Percentiles rank a stretch among this genome's conserved stretches.
phyloP scores from a whole-genome alignment of 2,329 filamentous ascomycete species.

The Colletotrichum gigasporum region DNA sequence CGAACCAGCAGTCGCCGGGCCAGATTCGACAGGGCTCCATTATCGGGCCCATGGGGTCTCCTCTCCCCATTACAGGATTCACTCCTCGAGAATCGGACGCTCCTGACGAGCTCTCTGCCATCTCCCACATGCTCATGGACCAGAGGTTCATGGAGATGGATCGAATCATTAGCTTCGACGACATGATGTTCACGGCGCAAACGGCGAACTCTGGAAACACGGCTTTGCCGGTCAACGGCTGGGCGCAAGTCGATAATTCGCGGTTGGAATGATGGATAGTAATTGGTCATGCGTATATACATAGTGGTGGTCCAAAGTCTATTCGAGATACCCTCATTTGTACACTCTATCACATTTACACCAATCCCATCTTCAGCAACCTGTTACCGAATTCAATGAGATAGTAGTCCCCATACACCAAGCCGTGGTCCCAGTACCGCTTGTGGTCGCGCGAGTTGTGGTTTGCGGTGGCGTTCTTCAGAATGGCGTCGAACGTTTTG shows the following conservation, averaged over 20 bases:
- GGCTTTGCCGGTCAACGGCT: slow-evolving; percentile 12
- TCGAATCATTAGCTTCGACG: slow-evolving; percentile 46
- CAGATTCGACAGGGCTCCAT: slow-evolving; percentile 14
- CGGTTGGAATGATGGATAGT: slow-evolving; percentile 2
- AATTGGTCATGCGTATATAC: not conserved
- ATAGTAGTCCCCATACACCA: slow-evolving; percentile 61
- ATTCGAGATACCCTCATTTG: slow-evolving; percentile 13
- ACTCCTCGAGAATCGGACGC: slow-evolving; percentile 13
- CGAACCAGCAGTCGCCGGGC: not conserved
- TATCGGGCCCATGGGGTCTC: slow-evolving; percentile 10
- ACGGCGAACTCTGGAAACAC: not conserved
- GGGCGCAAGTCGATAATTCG: slow-evolving; percentile 13
- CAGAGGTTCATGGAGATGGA: slow-evolving; percentile 45
- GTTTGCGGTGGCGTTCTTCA: slow-evolving; percentile 46
- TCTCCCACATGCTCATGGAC: slow-evolving; percentile 43
- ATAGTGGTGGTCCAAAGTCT: not conserved
- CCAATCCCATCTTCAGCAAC: slow-evolving; percentile 44
- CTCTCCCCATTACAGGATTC: slow-evolving; percentile 8
- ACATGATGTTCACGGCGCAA: slow-evolving; percentile 42
- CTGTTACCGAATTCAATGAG: slow-evolving; percentile 57
- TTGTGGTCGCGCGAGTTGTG: slow-evolving; percentile 42
- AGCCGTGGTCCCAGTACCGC: slow-evolving; percentile 48
- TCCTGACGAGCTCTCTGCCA: slow-evolving; percentile 39
- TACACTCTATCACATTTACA: slow-evolving; percentile 1
- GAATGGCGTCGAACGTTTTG: slow-evolving; percentile 41